Base-by-base conservation (phyloP, 495 filamentous ascomycete genomes). In the Hamigera avellanea region DNA sequence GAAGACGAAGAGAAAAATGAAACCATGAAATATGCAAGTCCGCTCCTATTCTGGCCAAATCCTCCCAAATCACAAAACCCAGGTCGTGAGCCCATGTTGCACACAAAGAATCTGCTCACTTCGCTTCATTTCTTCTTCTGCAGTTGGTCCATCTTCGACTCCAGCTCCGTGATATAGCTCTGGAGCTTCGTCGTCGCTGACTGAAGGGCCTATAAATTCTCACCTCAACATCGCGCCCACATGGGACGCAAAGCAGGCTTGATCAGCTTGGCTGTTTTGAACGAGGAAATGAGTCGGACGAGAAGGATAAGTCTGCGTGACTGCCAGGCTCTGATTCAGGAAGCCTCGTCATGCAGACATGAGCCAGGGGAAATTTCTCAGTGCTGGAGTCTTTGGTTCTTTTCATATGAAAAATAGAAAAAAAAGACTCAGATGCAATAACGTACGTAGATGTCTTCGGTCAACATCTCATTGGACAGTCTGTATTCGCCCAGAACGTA, bases 361-460 rank as follows among this genome's bases (percentile, higher is more conserved):
- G n/a, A n/a, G n/a, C n/a, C n/a, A n/a, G n/a, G n/a, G n/a, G n/a
- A n/a, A n/a, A n/a, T n/a, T n/a, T n/a, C n/a, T n/a, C n/a, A n/a
- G n/a, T n/a, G n/a, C n/a, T n/a, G n/a, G n/a, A n/a, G 4, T 23
- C 21, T 23, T 23, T 23, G 5, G 4, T 23, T 9, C 21, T 5
- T 5, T 23, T 23, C 21, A 23, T 23, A 9, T 9, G 9, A 23
- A 9, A 23, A 23, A 5, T 23, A 9, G 9, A 23, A 9, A 9
- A 9, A 23, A 4, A 23, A 5, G 21, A 23, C 21, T 23, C 21
- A 23, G 9, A 23, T 23, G 21, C 21, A 23, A 9, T 23, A 23
- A 76, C 84, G 54, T 75, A 96, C 91, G 63, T 83, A 83, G 57
- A 98, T 95, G 67, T 98, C 91, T 62, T 93, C 85, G 30, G 82